Evolutionary conservation across 2,329 filamentous ascomycete genomes (phyloP).

Genomic region (Xylariaceae sp.): DNA sequence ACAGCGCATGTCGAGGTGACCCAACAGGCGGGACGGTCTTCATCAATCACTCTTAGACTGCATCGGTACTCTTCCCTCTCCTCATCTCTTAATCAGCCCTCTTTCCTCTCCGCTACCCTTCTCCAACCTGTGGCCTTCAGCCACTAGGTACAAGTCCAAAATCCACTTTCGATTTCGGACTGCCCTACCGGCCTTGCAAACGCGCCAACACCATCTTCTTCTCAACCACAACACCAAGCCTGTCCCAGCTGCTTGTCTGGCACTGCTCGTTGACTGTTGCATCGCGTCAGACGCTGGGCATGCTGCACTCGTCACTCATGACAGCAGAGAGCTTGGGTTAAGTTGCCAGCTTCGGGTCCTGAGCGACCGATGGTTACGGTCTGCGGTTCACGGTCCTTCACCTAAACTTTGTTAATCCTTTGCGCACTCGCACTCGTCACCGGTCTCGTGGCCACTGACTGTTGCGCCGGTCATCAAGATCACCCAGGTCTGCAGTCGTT

Average conservation of each 20-base stretch:
- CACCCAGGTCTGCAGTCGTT: no score
- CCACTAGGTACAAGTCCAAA: background rate
- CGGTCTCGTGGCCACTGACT: no score
- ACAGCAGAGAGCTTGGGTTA: constrained; percentile 27
- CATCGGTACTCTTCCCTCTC: background rate
- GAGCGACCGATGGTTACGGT: constrained; percentile 12
- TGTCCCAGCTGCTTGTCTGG: constrained; percentile 1
- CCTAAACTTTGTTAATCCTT: background rate
- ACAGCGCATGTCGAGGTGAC: background rate
- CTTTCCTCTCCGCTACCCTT: background rate
- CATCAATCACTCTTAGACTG: background rate
- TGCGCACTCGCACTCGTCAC: no score
- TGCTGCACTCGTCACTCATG: constrained; percentile 24
- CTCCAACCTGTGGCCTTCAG: no score
- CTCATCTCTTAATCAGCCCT: background rate
- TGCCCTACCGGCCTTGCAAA: background rate
- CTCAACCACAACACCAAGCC: background rate
- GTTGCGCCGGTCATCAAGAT: no score
- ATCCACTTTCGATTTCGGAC: background rate
- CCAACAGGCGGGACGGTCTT: background rate
- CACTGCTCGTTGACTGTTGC: constrained; percentile 1
- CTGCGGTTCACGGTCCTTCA: constrained; percentile 5
- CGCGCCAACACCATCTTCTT: background rate
- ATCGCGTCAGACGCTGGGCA: constrained; percentile 16
- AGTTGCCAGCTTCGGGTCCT: constrained; percentile 27